Base-by-base conservation (phyloP, 2,329 filamentous ascomycete species). In the Ilyonectria sp. region DNA sequence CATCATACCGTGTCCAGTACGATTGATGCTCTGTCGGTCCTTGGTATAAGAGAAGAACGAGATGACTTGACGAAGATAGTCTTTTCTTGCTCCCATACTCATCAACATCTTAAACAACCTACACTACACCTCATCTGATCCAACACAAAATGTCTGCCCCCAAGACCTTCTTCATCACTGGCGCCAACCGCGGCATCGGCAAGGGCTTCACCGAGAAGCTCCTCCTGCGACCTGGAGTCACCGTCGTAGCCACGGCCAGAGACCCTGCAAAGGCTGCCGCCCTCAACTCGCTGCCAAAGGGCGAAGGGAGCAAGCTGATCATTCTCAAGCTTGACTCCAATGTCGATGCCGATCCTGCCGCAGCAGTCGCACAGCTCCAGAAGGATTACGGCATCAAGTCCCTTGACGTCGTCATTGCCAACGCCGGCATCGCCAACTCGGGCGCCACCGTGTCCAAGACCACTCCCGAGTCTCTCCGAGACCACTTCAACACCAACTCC, bases 211-310 rank as follows among this genome's bases (percentile, higher is more conserved):
- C 82, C 37, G 74, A 72, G 40, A 60, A 70, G 0, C 78, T 84
- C 50, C 76, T 85, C 2, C 79, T 84, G 43, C 86, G 87, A 21
- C 83, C 87, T 71, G 87, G 87, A 71, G 40, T 40, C 13, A 44
- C 53, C 2, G 35, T 56, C 21, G 33, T 56, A 11, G 35, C n/a
- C 19, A 40, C 53, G 5, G 35, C 40, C 7, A 21, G 53, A 17
- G 35, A 56, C 21, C 19, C 35, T 19, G 33, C 21, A 23, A 40
- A 56, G 23, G 33, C 53, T 10, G 23, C 53, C 15, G 6, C n/a
- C 4, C 53, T 44, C 35, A 33, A 37, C 19, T 21, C 29, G n/a
- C 23, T 58, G 9, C 55, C 55, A 9, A 58, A 46, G 26, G 55
- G 23, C 26, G 55, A 58, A n/a, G 26, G 55, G 11, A 46, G 40